phyloP scores from a whole-genome alignment of 225 moss, liverwort and hornwort genomes.

The Climacium dendroides region DNA sequence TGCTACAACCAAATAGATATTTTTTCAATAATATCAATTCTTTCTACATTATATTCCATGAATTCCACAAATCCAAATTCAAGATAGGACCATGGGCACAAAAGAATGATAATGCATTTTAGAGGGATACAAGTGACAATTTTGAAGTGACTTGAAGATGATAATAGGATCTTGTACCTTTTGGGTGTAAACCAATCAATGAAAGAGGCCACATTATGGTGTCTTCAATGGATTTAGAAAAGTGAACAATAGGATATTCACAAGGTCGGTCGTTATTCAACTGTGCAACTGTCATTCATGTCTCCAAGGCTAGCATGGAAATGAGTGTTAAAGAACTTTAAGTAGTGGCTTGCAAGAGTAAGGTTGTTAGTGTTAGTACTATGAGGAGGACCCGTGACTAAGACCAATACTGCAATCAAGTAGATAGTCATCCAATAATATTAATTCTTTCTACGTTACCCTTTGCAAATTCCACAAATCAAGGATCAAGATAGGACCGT shows the following conservation, averaged over 20 bases:
- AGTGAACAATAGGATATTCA: not conserved
- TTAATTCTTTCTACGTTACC: too few relatives aligned
- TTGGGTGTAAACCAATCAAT: not conserved
- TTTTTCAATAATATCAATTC: not conserved
- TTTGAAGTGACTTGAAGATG: not conserved
- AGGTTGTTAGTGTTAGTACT: not conserved
- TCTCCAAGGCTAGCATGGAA: too few relatives aligned
- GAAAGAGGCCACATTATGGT: not conserved
- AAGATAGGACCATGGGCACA: not conserved
- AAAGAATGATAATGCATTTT: not conserved
- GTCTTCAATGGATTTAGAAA: not conserved
- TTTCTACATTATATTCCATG: rapidly evolving
- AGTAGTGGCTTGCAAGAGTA: too few relatives aligned
- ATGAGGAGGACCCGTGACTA: not conserved
- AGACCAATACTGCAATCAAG: not conserved
- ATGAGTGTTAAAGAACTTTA: too few relatives aligned
- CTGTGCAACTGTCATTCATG: rapidly evolving
- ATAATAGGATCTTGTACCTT: not conserved
- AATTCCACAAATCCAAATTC: not conserved
- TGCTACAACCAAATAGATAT: not conserved
- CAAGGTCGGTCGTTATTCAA: rapidly evolving
- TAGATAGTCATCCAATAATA: not conserved
- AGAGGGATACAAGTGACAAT: rapidly evolving
- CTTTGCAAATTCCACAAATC: rapidly evolving
- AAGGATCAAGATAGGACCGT: not conserved